A percentile compares a stretch with the other conserved stretches of the same genome.
Conservation (phyloP, 2,329 filamentous ascomycete genomes). For the Ophiostoma novo-ulmi region DNA sequence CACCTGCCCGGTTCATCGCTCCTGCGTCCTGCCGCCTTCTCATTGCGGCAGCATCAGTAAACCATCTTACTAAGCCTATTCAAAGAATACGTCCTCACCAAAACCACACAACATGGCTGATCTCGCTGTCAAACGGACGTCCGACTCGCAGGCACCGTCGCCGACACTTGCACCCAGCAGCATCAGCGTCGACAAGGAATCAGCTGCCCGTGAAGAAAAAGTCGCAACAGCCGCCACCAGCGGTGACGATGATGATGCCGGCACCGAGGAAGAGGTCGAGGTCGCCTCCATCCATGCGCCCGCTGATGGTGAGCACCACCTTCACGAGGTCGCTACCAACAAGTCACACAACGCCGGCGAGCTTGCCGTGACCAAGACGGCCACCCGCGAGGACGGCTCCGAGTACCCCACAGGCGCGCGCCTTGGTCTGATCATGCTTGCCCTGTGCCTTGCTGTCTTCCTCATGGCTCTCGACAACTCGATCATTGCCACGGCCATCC, state of each 20-base stretch:
- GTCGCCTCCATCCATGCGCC: conserved; percentile 17
- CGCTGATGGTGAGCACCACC: conserved; percentile 12
- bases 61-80: background rate
- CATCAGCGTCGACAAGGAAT: conserved; percentile 18
- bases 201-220: background rate
- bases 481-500: conserved; percentile 36
- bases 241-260: conserved; percentile 9
- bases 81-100: background rate
- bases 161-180: conserved; percentile 22
- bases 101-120: background rate
- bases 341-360: conserved; percentile 22
- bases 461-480: conserved; percentile 39
- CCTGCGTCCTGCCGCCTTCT: background rate
- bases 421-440: conserved; percentile 39
- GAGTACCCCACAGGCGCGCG: conserved; percentile 38
- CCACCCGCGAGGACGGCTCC: conserved; percentile 32
- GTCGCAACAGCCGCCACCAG: background rate
- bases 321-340: conserved; percentile 16
- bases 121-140: background rate
- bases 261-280: conserved; percentile 13
- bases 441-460: conserved; percentile 43
- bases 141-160: conserved; percentile 21
- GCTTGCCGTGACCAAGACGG: conserved; percentile 21
- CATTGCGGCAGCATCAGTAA: background rate
- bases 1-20: background rate